phyloP scores from a whole-genome alignment of 768 basidiomycete species.

The Galerina marginata region DNA sequence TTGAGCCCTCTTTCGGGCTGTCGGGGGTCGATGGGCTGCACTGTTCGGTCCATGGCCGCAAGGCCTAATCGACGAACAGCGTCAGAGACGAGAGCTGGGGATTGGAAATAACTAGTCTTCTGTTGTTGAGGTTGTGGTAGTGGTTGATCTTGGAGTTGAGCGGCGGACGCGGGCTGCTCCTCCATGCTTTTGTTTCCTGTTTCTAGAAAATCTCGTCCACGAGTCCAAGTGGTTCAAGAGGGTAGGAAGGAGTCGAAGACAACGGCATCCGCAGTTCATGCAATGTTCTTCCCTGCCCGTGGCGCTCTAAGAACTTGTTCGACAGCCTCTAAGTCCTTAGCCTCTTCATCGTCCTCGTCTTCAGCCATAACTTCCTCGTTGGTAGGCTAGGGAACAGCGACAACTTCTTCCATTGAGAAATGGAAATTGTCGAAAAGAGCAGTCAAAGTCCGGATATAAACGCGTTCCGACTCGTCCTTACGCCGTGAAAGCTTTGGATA shows the following conservation, averaged over 20 bases:
- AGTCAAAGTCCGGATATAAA: slow-evolving; percentile 86
- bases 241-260: slow-evolving; percentile 74
- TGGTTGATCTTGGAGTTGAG: slow-evolving; percentile 23
- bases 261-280: slow-evolving; percentile 75
- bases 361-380: slow-evolving; percentile 40
- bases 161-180: slow-evolving; percentile 25
- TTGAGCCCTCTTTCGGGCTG: slow-evolving; percentile 57
- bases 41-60: slow-evolving; percentile 62
- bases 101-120: slow-evolving; percentile 51
- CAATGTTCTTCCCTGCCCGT: slow-evolving; percentile 26
- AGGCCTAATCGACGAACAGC: slow-evolving; percentile 69
- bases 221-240: slow-evolving; percentile 85
- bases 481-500: slow-evolving; percentile 73
- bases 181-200: slow-evolving; percentile 42
- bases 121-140: slow-evolving; percentile 22
- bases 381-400: slow-evolving; percentile 36
- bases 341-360: slow-evolving; percentile 30
- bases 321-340: slow-evolving; percentile 13
- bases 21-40: slow-evolving; percentile 42
- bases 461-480: slow-evolving; percentile 76
- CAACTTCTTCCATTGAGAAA: slow-evolving; percentile 77
- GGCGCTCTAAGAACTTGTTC: slow-evolving; percentile 5
- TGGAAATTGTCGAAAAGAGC: slow-evolving; percentile 89
- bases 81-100: slow-evolving; percentile 74
- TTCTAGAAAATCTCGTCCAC: slow-evolving; percentile 53